Base-by-base conservation (phyloP, 1,284 basidiomycete species). In the Cutaneotrichosporon spelunceum region DNA sequence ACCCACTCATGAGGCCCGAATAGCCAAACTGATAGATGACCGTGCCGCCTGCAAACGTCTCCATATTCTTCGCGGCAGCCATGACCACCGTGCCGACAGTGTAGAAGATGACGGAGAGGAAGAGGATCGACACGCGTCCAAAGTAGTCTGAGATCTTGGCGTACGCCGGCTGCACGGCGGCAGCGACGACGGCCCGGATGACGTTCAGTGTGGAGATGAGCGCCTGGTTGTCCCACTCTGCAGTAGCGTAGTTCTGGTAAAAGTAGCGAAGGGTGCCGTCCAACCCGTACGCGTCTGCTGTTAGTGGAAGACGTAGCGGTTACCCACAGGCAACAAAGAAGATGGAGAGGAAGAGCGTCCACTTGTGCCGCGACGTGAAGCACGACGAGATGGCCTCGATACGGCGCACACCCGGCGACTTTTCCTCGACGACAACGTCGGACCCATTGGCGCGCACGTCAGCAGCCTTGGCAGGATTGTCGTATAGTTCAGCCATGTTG, bases 121-220 rank as follows among this genome's bases (percentile, higher is more conserved):
- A 36, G 54, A 81, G 64, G 54, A 81, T 66, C 45, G 72, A 72
- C 16, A 75, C 57, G 21, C 80, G 77, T 3, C 80, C 80, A 59
- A 81, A 81, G 55, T 76, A 70, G 66, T 80, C 74, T 8, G 68
- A 69, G 34, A 79, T 65, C 60, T 76, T 76, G 36, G 75, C 75
- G 45, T 68, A 72, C 1, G 66, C 67, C 3, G 76, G 76, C 67
- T 79, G 74, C 52, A 55, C 69, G 6, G 70, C 70, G 39, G 73
- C 74, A 16, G 72, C 73, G 36, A 73, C 69, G 50, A 74, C 68
- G 7, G 68, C 68, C 23, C 75, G 67, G 30, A 78, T 67, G 27
- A 78, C 73, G 23, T 70, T 74, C 59, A 79, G 70, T 11, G 77
- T 79, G 23, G 72, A 72, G 53, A 74, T 72, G 42, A 72, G 67